phyloP scores from a whole-genome alignment of 371 early-diverging fungal genomes.

The Mortierella sp. region DNA sequence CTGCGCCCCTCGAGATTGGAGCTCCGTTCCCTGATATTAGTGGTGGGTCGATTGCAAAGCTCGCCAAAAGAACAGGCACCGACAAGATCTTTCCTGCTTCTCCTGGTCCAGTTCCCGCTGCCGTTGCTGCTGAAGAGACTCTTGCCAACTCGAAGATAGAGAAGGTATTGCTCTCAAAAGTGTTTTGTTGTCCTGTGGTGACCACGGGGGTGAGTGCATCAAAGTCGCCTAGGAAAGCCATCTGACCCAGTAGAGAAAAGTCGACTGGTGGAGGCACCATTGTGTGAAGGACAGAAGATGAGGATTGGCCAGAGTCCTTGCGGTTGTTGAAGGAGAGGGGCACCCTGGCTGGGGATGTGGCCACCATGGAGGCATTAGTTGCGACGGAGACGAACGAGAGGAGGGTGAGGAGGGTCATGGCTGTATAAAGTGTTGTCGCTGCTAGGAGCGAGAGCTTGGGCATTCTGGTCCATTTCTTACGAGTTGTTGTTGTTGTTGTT shows the following conservation, averaged over 20 bases:
- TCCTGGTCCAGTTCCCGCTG: background rate
- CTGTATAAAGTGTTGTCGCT: background rate
- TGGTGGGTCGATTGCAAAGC: slow-evolving; percentile 25
- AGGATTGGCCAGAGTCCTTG: background rate
- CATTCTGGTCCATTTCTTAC: background rate
- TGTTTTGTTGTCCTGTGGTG: slow-evolving; percentile 37
- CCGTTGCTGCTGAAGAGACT: slow-evolving; percentile 1
- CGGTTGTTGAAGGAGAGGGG: slow-evolving; percentile 20
- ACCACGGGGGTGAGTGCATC: slow-evolving; percentile 47
- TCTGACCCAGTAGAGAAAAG: slow-evolving; percentile 36
- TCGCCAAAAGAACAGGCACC: slow-evolving; percentile 41
- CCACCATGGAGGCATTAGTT: slow-evolving; percentile 5
- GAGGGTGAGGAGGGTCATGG: background rate
- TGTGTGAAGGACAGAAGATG: background rate
- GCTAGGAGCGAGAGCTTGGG: background rate
- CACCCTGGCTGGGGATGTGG: slow-evolving; percentile 4
- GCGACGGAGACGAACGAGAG: background rate
- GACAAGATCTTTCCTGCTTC: slow-evolving; percentile 6
- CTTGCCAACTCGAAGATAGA: slow-evolving; percentile 42
- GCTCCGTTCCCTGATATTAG: background rate
- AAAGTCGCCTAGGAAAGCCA: slow-evolving; percentile 51
- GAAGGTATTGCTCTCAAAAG: slow-evolving; percentile 35
- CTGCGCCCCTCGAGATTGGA: background rate
- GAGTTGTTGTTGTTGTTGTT: background rate
- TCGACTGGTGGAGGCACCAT: slow-evolving; percentile 37